phyloP scores from a whole-genome alignment of 306 rosid species.

The Delonix regia region DNA sequence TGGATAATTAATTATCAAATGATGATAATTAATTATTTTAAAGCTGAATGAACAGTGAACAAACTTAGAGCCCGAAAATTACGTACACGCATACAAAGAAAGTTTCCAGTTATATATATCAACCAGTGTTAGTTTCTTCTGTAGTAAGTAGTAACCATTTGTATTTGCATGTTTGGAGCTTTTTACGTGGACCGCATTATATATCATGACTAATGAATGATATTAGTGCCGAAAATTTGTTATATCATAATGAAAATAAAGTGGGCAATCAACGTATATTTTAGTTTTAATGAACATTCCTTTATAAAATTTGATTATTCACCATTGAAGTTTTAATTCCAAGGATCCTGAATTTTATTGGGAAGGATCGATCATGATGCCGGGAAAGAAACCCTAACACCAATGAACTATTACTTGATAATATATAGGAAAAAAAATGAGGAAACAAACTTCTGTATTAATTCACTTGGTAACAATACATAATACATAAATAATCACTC shows the following conservation, averaged over 20 bases:
- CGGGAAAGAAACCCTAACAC: not conserved
- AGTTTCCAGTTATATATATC: no score
- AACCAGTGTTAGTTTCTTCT: no score
- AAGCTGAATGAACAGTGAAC: no score
- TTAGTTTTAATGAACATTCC: not conserved
- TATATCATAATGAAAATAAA: not conserved
- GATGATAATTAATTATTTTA: no score
- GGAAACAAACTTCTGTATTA: not conserved
- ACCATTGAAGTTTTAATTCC: not conserved
- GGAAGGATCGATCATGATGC: not conserved
- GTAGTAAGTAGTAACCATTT: no score
- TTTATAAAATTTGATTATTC: not conserved
- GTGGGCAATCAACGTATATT: not conserved
- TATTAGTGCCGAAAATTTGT: not conserved
- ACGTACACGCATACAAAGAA: no score
- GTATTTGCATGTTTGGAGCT: no score
- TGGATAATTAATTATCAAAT: no score
- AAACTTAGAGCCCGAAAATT: no score
- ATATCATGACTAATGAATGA: no score
- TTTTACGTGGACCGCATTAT: no score
- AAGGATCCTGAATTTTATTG: not conserved
- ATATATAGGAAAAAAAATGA: not conserved
- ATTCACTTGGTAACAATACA: not conserved
- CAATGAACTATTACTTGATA: not conserved
- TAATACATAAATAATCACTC: not conserved